Evolutionary conservation across 2,329 filamentous ascomycete species (phyloP), one percentile per base, ranked within the genome.

Genomic region (Talaromyces islandicus): DNA sequence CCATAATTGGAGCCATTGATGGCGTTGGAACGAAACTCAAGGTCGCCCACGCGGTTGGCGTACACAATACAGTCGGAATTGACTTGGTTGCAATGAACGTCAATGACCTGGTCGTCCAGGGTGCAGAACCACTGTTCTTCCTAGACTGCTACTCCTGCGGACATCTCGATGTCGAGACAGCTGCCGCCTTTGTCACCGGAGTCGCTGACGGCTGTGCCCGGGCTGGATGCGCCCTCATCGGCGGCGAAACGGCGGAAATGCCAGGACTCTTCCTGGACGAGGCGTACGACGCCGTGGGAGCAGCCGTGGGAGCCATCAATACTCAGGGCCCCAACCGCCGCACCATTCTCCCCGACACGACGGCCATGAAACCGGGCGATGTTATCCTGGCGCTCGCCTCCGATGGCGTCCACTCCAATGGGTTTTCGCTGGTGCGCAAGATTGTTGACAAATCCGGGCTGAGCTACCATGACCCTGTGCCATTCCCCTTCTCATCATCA

Each of bases 31-130:
- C 93, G 54, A 97, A 97, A 80, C 88, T 97, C 68, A 95, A 95
- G 83, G 91, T 99, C 69, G 94, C 94, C 0, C 93, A 97, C 73
- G 85, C 87, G 12, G 90, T 95, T 79, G 84, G 87, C 68, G 91
- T 95, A 77, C 94, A 97, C 77, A 88, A 93, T 75, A 96, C 92
- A 3, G 93, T 99, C 11, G 94, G 94, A 62, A 92, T 99, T 68
- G 94, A 99, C 73, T 84, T 99, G 38, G 94, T 99, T 4, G 94
- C 94, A 66, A 97, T 97, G 93, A 97, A 97, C 75, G 94, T 97
- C 72, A 99, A 99, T 75, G 94, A 99, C 71, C 83, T 99, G 0
- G 88, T 99, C 56, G 94, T 97, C 9, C 92, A 97, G 78, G 94
- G 94, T 58, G 94, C 94, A 12, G 91, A 94, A 67, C 92, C 94